phyloP scores from a whole-genome alignment of 768 basidiomycete genomes.

The Amanita pallidorosea region DNA sequence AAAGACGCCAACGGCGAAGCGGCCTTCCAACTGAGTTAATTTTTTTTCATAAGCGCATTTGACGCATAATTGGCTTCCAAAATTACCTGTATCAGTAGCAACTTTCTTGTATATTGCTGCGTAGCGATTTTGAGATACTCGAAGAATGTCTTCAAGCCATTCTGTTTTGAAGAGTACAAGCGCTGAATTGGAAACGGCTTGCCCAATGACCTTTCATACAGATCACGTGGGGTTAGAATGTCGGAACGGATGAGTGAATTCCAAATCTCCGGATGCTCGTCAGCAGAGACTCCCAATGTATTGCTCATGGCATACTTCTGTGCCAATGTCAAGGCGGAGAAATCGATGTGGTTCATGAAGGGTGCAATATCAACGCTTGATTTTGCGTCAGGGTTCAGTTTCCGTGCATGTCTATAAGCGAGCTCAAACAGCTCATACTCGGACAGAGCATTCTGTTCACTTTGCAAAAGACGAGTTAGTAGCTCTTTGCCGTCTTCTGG shows the following conservation, averaged over 20 bases:
- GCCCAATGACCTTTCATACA: slow-evolving; percentile 39
- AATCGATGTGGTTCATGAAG: slow-evolving; percentile 42
- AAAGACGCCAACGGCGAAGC: slow-evolving; percentile 55
- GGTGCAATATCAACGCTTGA: slow-evolving; percentile 31
- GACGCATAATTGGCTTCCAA: neutral
- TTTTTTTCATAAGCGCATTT: neutral
- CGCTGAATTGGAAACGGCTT: slow-evolving; percentile 48
- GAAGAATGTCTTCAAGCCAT: slow-evolving; percentile 48
- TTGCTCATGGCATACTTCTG: slow-evolving; percentile 44
- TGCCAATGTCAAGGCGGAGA: slow-evolving; percentile 39
- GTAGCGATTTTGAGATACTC: slow-evolving; percentile 46
- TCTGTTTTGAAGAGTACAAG: slow-evolving; percentile 44
- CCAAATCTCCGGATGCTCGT: slow-evolving; percentile 43
- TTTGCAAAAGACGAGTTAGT: slow-evolving; percentile 35
- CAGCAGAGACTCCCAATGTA: slow-evolving; percentile 26
- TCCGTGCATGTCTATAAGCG: slow-evolving; percentile 33
- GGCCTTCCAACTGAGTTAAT: slow-evolving; percentile 38
- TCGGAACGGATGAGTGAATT: slow-evolving; percentile 55
- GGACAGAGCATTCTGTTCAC: slow-evolving; percentile 36
- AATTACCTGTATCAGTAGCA: slow-evolving; percentile 45
- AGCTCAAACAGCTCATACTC: slow-evolving; percentile 53
- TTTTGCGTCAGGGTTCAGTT: slow-evolving; percentile 34
- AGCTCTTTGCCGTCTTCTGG: slow-evolving; percentile 29
- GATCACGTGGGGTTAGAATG: slow-evolving; percentile 38
- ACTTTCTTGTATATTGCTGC: slow-evolving; percentile 45